Evolutionary conservation across 108 stramenopile genomes (phyloP), one percentile per base, ranked within the genome.

Genomic region (Nitzschia palea): DNA sequence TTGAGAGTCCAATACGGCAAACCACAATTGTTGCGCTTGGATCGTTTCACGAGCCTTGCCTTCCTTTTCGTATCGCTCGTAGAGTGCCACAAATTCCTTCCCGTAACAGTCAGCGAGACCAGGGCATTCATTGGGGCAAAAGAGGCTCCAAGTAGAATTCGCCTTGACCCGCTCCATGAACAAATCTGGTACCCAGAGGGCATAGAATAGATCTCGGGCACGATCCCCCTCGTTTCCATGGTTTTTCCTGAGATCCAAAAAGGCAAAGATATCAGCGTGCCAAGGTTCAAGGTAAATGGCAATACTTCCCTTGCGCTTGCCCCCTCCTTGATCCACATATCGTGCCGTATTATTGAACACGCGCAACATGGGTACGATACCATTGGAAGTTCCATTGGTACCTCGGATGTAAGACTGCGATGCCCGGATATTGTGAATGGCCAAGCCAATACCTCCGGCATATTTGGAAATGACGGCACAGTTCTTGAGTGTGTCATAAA

Each of bases 271-370:
- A 79, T 99, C 99, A 2, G 98, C 97, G 74, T 99, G 99, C 99
- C 99, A 99, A 1, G 99, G 99, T 80, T 99, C 99, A 40, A 99
- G 80, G 88, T 99, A 99, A 42, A 95, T 81, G 61, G 98, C 98
- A 70, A 99, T 97, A 45, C 84, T 81, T 31, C 99, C 99, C 78
- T 97, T 97, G 42, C 99, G 82, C 90, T 99, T 99, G 74, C 98
- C 98, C 15, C 99, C 99, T 43, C 99, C 99, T 80, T 99, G 99
- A 70, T 98, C 95, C 51, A 97, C 96, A 79, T 98, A 99, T 31
- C 98, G 88, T 2, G 98, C 98, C 26, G 99, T 99, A 77, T 96
- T 97, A 90, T 97, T 95, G 77, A 97, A 99, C 42, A 99, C 99
- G 31, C 99, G 94, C 22, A 99, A 87, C 99, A 99, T 99, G 65